These are phyloP conservation scores for Fusarium goolgardi DNA, from an alignment of 2,329 filamentous ascomycete genomes.

Conservation along the genomic window DNA sequence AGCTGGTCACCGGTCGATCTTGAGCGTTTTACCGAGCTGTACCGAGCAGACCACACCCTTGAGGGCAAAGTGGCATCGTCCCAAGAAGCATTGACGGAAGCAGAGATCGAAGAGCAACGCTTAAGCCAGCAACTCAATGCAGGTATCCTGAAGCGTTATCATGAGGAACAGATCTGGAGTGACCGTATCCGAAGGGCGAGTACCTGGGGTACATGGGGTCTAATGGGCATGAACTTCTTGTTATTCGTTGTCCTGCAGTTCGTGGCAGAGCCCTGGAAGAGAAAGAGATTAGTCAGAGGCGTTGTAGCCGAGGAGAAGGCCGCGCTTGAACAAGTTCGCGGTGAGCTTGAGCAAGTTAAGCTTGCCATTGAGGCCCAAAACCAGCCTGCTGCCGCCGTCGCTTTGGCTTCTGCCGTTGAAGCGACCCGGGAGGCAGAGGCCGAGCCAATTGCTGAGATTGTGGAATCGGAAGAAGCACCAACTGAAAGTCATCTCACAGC, in stretches of 20 bases:
- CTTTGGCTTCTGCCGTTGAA: conserved; percentile 27
- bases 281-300: conserved; percentile 81
- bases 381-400: conserved; percentile 30
- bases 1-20: conserved; percentile 88
- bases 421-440: conserved; percentile 13
- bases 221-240: conserved; percentile 97
- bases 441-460: conserved; percentile 8
- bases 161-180: conserved; percentile 99
- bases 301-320: conserved; percentile 82
- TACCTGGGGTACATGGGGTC: conserved; percentile 97
- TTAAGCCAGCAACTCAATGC: conserved; percentile 80
- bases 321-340: conserved; percentile 61
- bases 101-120: conserved; percentile 84
- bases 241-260: conserved; percentile 88
- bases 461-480: conserved; percentile 18
- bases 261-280: conserved; percentile 91
- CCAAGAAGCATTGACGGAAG: conserved; percentile 76
- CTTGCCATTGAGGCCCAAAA: conserved; percentile 46
- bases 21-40: conserved; percentile 92
- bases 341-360: conserved; percentile 55
- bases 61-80: conserved; percentile 83
- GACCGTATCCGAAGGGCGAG: conserved; percentile 96
- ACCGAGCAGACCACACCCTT: conserved; percentile 91
- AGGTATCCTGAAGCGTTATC: conserved; percentile 89
- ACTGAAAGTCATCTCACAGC: conserved; percentile 2